Base-by-base conservation (phyloP, 768 basidiomycete genomes). In the Lactarius indigo region DNA sequence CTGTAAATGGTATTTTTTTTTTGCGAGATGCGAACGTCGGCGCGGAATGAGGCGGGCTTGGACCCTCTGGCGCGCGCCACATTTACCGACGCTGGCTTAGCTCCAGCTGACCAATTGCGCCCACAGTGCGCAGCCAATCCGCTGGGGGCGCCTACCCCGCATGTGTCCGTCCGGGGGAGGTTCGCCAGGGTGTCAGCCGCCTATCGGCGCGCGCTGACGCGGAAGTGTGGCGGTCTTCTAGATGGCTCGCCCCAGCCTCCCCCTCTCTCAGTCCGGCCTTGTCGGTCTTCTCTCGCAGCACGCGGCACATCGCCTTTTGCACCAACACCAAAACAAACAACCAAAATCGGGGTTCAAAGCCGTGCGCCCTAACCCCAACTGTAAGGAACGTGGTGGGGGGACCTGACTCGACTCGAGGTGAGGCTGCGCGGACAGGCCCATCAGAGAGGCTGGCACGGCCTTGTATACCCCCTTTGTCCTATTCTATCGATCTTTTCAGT, bases 221-320 rank as follows among this genome's bases (percentile, higher is more conserved):
- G 50, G 50, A 52, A 52, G 23, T 55, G 59, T 42, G 52, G 59
- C 58, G 52, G 59, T 60, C 31, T 37, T 41, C n/a, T 42, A 31
- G 35, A 35, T 57, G 31, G 30, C 31, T 30, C 18, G 20, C 56
- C 18, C 56, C 17, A 23, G 30, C 56, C 17, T 18, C 30, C 30
- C 55, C 30, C 57, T 39, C n/a, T 56, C 20, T 20, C 20, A 12
- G 35, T 52, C 65, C 65, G 65, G 57, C 18, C 6, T 63, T 28
- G 61, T 66, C 65, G 61, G 65, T 63, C 44, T 37, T 65, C 57
- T 9, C 50, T 50, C 30, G 7, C 58, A 33, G 57, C 57, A 44
- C 58, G 59, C 52, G 59, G 41, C 57, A 23, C 62, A 52, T 42
- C 33, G 57, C 57, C 13, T 39, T 39, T 35, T 8, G 8, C 8